A percentile compares a stretch with the other conserved stretches of the same genome.
Evolutionary conservation across 2,329 filamentous ascomycete genomes (phyloP).

Genomic region (Nigrograna mackinnonii): DNA sequence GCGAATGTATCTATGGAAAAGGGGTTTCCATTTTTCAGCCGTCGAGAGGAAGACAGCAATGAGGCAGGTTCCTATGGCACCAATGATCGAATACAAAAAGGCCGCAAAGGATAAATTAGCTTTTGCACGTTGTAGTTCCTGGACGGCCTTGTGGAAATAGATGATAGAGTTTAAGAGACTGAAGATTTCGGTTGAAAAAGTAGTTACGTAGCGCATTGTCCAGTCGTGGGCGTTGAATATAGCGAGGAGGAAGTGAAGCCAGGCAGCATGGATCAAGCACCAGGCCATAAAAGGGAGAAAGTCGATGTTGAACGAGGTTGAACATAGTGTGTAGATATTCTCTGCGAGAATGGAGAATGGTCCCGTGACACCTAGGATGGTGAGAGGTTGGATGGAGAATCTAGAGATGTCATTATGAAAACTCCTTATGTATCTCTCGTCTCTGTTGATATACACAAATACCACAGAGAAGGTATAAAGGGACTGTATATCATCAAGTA

Average conservation of each 20-base stretch:
- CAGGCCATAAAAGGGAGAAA: conserved; percentile 72
- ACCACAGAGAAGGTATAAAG: no score
- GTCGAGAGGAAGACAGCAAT: conserved; percentile 65
- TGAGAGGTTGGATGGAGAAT: conserved; percentile 65
- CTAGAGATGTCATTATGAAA: conserved; percentile 21
- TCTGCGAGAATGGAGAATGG: conserved; percentile 70
- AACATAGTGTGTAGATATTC: conserved; percentile 65
- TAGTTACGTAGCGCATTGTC: conserved; percentile 72
- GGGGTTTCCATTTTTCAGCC: conserved; percentile 63
- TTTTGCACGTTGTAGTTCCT: conserved; percentile 65
- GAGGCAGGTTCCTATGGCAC: conserved; percentile 65
- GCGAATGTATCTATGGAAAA: conserved; percentile 65
- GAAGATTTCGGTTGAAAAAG: conserved; percentile 69
- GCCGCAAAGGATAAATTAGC: conserved; percentile 61
- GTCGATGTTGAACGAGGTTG: conserved; percentile 58
- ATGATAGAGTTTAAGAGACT: conserved; percentile 69
- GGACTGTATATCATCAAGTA: no score
- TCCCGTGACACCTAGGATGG: conserved; percentile 67
- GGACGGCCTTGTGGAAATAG: conserved; percentile 69
- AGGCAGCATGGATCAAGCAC: conserved; percentile 66
- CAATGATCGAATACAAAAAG: conserved; percentile 68
- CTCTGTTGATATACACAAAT: no score
- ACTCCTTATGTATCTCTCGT: background rate
- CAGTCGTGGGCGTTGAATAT: conserved; percentile 71
- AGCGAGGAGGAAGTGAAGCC: conserved; percentile 67